Conservation (phyloP, 2,329 filamentous ascomycete species). For the Colletotrichum sojae region DNA sequence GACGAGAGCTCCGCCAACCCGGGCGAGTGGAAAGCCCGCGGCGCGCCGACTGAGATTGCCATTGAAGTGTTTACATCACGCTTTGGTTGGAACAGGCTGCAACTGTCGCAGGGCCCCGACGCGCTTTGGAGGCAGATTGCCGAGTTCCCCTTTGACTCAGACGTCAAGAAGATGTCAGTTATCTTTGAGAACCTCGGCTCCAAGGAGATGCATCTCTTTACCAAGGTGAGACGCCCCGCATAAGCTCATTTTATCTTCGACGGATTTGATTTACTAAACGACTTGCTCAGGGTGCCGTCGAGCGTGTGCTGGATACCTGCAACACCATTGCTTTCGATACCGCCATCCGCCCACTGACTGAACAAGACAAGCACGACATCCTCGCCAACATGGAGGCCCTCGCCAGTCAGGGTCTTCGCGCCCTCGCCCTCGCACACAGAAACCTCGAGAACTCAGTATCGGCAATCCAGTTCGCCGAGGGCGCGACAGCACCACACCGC, state of each 20-base stretch:
- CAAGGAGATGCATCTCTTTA: conserved; percentile 4
- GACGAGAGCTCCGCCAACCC: conserved; percentile 42
- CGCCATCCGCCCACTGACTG: conserved; percentile 60
- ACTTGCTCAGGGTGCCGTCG: conserved; percentile 68
- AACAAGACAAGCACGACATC: conserved; percentile 68
- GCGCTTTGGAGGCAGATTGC: conserved; percentile 70
- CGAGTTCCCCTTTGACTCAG: conserved; percentile 80
- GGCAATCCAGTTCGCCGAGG: conserved; percentile 59
- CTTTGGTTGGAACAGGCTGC: conserved; percentile 72
- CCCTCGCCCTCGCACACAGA: conserved; percentile 74
- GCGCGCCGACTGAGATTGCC: conserved; percentile 79
- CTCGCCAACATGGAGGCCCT: conserved; percentile 76
- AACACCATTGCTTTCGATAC: conserved; percentile 43
- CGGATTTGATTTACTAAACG: background rate
- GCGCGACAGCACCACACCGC: conserved; percentile 50
- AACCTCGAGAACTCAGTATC: conserved; percentile 51
- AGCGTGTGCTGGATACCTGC: conserved; percentile 75
- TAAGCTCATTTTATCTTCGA: no score
- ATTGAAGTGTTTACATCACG: conserved; percentile 80
- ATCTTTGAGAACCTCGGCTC: conserved; percentile 63
- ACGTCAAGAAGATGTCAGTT: conserved; percentile 82
- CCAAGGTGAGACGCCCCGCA: background rate
- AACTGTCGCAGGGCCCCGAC: conserved; percentile 63
- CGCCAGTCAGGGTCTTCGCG: conserved; percentile 74
- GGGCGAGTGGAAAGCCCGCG: conserved; percentile 70